Conservation (phyloP, 1,284 basidiomycete genomes). For the Leccinum solheimii region DNA sequence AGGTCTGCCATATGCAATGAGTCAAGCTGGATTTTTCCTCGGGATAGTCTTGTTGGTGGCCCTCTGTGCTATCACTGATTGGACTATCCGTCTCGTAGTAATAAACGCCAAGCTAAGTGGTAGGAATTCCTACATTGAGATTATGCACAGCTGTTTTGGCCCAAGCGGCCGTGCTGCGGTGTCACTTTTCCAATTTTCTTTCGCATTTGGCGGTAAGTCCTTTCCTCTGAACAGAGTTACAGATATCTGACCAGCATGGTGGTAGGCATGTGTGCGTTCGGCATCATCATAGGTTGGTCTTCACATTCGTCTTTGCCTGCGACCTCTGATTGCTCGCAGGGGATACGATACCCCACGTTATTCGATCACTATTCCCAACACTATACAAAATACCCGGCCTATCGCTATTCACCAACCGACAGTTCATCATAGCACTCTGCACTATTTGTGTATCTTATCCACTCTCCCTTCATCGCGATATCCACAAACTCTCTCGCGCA, state of each 20-base stretch:
- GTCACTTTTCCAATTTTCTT: constrained; percentile 97
- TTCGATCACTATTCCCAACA: constrained; percentile 84
- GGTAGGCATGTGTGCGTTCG: constrained; percentile 92
- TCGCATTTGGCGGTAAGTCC: constrained; percentile 88
- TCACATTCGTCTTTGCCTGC: constrained; percentile 37
- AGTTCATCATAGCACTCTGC: constrained; percentile 85
- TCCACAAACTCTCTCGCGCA: constrained; percentile 94
- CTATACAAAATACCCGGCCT: constrained; percentile 70
- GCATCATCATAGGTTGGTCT: constrained; percentile 78
- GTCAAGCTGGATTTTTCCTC: constrained; percentile 89
- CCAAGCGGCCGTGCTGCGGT: constrained; percentile 85
- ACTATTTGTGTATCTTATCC: constrained; percentile 92
- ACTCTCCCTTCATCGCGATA: constrained; percentile 93
- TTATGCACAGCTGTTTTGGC: constrained; percentile 96
- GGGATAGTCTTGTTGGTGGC: constrained; percentile 81
- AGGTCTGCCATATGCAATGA: constrained; percentile 91
- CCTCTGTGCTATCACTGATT: constrained; percentile 88
- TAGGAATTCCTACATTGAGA: constrained; percentile 90
- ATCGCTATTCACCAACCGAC: constrained; percentile 78
- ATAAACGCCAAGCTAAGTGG: constrained; percentile 96
- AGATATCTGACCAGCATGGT: constrained; percentile 4
- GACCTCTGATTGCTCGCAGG: constrained; percentile 43
- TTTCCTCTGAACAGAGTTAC: constrained; percentile 2
- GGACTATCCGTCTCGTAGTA: constrained; percentile 97
- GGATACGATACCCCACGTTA: constrained; percentile 95